phyloP scores from a whole-genome alignment of 345 rosid genomes.

The Aquilaria sinensis region DNA sequence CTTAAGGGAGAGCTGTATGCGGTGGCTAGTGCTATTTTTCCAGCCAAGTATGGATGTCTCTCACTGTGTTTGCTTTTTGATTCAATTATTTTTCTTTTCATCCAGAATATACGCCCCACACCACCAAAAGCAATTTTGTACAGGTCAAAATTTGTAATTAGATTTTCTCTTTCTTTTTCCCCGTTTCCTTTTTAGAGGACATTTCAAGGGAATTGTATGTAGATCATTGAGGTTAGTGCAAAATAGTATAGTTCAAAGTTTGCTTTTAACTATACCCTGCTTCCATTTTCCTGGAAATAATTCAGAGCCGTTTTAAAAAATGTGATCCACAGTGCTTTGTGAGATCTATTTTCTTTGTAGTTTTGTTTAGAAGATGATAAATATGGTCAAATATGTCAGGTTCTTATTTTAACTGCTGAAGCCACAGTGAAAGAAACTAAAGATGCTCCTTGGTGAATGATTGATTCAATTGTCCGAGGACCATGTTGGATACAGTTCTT shows the following conservation, averaged over 20 bases:
- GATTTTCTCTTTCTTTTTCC: neutral
- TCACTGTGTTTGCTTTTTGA: neutral
- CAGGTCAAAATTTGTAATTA: slow-evolving; percentile 22
- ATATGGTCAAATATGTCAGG: no score
- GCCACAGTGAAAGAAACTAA: no score
- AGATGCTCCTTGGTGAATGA: no score
- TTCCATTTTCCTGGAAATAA: neutral
- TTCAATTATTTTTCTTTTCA: neutral
- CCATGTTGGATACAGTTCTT: no score
- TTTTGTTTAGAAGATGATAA: neutral
- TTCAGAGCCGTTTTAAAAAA: no score
- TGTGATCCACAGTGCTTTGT: no score
- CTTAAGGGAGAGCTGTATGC: neutral
- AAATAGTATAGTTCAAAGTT: neutral
- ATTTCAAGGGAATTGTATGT: slow-evolving; percentile 17
- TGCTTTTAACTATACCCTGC: neutral
- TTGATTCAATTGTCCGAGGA: no score
- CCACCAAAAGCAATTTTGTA: slow-evolving; percentile 12
- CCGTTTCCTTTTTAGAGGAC: slow-evolving; percentile 10
- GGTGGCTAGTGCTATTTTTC: neutral
- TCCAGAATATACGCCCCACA: neutral
- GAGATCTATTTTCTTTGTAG: neutral
- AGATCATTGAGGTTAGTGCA: slow-evolving; percentile 16
- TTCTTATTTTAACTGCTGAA: no score
- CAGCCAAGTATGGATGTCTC: neutral